These are phyloP conservation scores for Liquidambar formosana DNA, from an alignment of 164 flowering plant species.

Conservation along the genomic window DNA sequence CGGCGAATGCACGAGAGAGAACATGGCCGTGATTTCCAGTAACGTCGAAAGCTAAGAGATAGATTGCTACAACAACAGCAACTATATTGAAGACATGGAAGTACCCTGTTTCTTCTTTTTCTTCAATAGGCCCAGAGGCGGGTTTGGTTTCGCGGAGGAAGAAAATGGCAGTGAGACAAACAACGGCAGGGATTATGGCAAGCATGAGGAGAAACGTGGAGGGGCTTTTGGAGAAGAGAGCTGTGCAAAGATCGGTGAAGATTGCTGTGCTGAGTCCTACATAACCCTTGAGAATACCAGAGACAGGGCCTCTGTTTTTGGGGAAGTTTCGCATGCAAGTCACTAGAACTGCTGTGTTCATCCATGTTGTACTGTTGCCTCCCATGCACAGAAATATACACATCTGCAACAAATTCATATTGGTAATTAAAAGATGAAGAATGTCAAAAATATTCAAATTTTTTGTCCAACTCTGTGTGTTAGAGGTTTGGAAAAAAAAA, in stretches of 20 bases:
- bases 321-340: slow-evolving; percentile 84
- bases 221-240: slow-evolving; percentile 62
- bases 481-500: no score
- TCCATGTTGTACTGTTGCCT: slow-evolving; percentile 95
- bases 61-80: slow-evolving; percentile 50
- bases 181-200: slow-evolving; percentile 53
- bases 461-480: background rate
- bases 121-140: slow-evolving; percentile 24
- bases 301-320: slow-evolving; percentile 76
- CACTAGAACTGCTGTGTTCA: slow-evolving; percentile 91
- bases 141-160: slow-evolving; percentile 72
- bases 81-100: slow-evolving; percentile 44
- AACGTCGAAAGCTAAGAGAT: slow-evolving; percentile 41
- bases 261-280: slow-evolving; percentile 90
- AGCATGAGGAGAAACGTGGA: slow-evolving; percentile 67
- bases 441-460: no score
- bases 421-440: background rate
- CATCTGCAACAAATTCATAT: slow-evolving; percentile 44
- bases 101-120: slow-evolving; percentile 34
- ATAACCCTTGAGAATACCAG: slow-evolving; percentile 83
- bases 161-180: slow-evolving; percentile 61
- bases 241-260: slow-evolving; percentile 73
- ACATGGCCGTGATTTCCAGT: slow-evolving; percentile 19
- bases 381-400: slow-evolving; percentile 83
- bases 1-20: slow-evolving; percentile 30